phyloP scores from a whole-genome alignment of 306 rosid genomes.

The Quercus glauca region DNA sequence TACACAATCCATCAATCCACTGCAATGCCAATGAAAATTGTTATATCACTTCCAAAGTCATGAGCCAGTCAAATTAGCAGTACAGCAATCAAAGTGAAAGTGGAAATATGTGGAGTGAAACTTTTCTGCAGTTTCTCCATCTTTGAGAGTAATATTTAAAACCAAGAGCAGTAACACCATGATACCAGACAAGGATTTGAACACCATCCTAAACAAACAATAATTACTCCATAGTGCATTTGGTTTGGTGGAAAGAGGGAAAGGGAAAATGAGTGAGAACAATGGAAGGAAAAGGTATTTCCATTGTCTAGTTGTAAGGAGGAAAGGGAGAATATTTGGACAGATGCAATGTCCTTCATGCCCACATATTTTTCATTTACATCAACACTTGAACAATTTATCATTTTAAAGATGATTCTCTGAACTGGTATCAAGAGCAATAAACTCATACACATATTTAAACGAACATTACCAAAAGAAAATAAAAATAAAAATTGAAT shows the following conservation, averaged over 20 bases:
- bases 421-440: too few species aligned
- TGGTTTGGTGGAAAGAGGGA: not conserved
- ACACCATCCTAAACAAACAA: too few species aligned
- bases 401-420: too few species aligned
- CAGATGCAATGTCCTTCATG: not conserved
- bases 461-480: not conserved
- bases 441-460: too few species aligned
- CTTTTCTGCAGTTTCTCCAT: too few species aligned
- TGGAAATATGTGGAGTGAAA: not conserved
- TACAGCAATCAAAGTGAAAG: not conserved
- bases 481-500: not conserved
- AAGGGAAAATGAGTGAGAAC: not conserved
- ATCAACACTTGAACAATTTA: not conserved
- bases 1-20: constrained; percentile 93
- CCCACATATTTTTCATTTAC: not conserved
- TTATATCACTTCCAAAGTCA: constrained; percentile 4
- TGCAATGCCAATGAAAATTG: constrained; percentile 35
- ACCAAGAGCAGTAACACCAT: not conserved
- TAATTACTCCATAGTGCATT: not conserved
- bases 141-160: constrained; percentile 1
- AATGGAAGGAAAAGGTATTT: not conserved
- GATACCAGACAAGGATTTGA: not conserved
- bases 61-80: constrained; percentile 1
- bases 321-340: not conserved
- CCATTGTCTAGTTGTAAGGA: not conserved